Conservation (phyloP, 352 stramenopile genomes). For the Globisporangium cederbergense region DNA sequence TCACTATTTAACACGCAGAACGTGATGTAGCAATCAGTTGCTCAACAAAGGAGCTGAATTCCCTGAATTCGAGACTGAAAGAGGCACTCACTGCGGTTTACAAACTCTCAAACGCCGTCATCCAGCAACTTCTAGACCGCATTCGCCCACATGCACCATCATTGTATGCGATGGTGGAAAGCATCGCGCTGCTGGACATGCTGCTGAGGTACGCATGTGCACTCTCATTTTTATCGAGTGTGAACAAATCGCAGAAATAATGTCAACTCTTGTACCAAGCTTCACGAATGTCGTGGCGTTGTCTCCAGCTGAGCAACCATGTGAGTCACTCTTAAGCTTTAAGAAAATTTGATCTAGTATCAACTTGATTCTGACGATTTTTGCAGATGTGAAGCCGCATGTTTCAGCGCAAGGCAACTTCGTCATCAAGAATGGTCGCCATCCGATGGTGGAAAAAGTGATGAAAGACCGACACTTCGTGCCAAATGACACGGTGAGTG, state of each 20-base stretch:
- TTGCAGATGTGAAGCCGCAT: slow-evolving; percentile 60
- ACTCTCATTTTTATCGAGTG: neutral
- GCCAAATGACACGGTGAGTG: slow-evolving; percentile 74
- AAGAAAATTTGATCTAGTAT: neutral
- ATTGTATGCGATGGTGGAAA: slow-evolving; percentile 88
- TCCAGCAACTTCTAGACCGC: slow-evolving; percentile 79
- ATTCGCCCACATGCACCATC: slow-evolving; percentile 66
- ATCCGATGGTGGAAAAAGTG: slow-evolving; percentile 71
- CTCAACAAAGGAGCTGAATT: slow-evolving; percentile 85
- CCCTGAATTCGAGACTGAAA: slow-evolving; percentile 75
- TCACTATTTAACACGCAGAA: neutral
- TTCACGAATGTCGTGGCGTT: slow-evolving; percentile 88
- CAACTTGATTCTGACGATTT: neutral
- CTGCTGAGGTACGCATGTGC: slow-evolving; percentile 60
- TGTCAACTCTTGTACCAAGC: slow-evolving; percentile 22
- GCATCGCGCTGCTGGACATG: slow-evolving; percentile 90
- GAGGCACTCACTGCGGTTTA: slow-evolving; percentile 86
- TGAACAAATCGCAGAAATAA: neutral
- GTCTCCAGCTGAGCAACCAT: slow-evolving; percentile 69
- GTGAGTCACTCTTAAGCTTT: slow-evolving; percentile 24
- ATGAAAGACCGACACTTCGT: slow-evolving; percentile 77
- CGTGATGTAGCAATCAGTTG: slow-evolving; percentile 65
- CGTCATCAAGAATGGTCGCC: slow-evolving; percentile 76
- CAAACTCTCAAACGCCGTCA: slow-evolving; percentile 83
- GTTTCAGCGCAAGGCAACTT: slow-evolving; percentile 69